A percentile compares a stretch with the other conserved stretches of the same genome.
phyloP scores from a whole-genome alignment of 305 asterid genomes.

The Fraxinus greggii region DNA sequence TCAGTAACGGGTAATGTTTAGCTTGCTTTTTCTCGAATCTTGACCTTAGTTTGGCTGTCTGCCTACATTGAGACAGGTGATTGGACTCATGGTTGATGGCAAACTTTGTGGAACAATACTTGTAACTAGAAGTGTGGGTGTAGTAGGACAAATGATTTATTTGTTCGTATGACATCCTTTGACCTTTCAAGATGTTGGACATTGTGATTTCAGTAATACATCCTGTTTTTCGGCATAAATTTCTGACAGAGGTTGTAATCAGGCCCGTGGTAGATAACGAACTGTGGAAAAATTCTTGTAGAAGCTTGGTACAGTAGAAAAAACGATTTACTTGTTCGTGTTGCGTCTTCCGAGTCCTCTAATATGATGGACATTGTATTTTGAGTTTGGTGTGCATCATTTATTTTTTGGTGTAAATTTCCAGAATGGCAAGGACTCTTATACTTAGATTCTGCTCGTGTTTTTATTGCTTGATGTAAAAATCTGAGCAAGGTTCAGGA shows the following conservation, averaged over 20 bases:
- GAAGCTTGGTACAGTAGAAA: background rate
- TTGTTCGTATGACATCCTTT: background rate
- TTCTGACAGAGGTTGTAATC: background rate
- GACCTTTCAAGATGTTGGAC: background rate
- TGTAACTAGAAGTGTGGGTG: background rate
- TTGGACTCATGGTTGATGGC: too few species aligned
- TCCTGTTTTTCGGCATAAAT: background rate
- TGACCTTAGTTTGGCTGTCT: background rate
- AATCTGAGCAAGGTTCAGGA: constrained; percentile 38
- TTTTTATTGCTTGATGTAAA: constrained; percentile 24
- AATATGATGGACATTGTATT: background rate
- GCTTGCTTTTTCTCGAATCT: background rate
- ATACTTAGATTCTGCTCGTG: background rate
- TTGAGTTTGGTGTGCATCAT: background rate
- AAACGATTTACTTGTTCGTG: background rate
- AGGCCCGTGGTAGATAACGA: background rate
- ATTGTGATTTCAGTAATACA: background rate
- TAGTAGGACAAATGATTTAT: background rate
- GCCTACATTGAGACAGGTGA: background rate
- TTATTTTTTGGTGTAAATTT: background rate
- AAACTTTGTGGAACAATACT: too few species aligned
- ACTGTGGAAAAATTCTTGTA: background rate
- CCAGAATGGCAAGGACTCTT: background rate
- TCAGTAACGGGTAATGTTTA: background rate
- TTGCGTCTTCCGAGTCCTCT: background rate